Evolutionary conservation across 345 rosid species (phyloP).

Genomic region (Geranium rotundifolium): DNA sequence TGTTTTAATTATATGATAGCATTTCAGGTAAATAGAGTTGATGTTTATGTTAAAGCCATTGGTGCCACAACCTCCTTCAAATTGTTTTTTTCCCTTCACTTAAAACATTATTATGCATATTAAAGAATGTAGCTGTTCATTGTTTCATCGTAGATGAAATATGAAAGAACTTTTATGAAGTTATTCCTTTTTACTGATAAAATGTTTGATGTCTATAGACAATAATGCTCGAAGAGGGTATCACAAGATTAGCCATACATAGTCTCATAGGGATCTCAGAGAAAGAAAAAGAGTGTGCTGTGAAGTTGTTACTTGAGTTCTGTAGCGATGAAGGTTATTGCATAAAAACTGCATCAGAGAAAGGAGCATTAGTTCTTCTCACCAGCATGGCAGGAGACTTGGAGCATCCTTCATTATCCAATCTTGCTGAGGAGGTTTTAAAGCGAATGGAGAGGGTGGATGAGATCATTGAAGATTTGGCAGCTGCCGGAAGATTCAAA

Average conservation of each 20-base stretch:
- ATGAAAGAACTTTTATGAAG: background rate
- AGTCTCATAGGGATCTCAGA: conserved; percentile 34
- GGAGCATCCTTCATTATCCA: conserved; percentile 30
- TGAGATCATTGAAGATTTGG: conserved; percentile 21
- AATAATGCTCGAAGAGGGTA: conserved; percentile 37
- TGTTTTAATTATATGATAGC: background rate
- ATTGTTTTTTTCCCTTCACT: background rate
- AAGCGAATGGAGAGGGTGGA: conserved; percentile 23
- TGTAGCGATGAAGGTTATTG: conserved; percentile 26
- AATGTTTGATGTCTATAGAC: conserved; percentile 13
- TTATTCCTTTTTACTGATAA: background rate
- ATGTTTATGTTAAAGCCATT: background rate
- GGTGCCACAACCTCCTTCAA: background rate
- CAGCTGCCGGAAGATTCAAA: conserved; percentile 36
- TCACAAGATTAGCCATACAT: conserved; percentile 28
- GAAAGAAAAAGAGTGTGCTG: conserved; percentile 28
- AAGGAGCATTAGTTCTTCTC: conserved; percentile 37
- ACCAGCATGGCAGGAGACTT: conserved; percentile 29
- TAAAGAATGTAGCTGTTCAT: background rate
- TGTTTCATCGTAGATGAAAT: background rate
- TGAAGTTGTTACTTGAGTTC: conserved; percentile 30
- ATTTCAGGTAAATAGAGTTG: background rate
- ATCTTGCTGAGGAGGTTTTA: conserved; percentile 30
- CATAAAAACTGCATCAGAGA: conserved; percentile 24
- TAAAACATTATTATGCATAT: background rate